Evolutionary conservation across 2,329 filamentous ascomycete species (phyloP).

Genomic region (Cryphonectria japonica): DNA sequence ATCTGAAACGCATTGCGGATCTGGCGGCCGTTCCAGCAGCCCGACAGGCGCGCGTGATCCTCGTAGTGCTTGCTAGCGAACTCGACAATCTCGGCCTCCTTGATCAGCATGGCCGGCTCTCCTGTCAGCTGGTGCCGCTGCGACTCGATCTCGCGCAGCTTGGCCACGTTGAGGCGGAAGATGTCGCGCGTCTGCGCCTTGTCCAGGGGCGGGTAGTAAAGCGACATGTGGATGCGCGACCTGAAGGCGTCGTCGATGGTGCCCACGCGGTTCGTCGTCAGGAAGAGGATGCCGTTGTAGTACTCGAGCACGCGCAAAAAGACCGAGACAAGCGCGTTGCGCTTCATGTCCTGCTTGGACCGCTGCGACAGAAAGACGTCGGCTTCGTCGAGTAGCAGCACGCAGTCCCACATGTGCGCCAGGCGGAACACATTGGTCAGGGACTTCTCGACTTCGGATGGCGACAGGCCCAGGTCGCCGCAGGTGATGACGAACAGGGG

Average conservation of each 20-base stretch:
- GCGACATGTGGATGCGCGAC: slow-evolving; percentile 37
- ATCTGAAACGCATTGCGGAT: slow-evolving; percentile 43
- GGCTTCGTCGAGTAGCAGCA: slow-evolving; percentile 45
- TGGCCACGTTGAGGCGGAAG: slow-evolving; percentile 19
- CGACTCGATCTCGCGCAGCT: slow-evolving; percentile 20
- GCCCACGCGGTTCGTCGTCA: slow-evolving; percentile 43
- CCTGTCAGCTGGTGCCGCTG: slow-evolving; percentile 21
- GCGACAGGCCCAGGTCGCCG: slow-evolving; percentile 36
- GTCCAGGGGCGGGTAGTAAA: slow-evolving; percentile 37
- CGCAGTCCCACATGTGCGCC: slow-evolving; percentile 43
- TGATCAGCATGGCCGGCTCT: slow-evolving; percentile 24
- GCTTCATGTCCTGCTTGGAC: slow-evolving; percentile 33
- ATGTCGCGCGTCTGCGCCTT: slow-evolving; percentile 26
- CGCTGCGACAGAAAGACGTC: slow-evolving; percentile 47
- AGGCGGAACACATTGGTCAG: slow-evolving; percentile 36
- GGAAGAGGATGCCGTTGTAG: slow-evolving; percentile 41
- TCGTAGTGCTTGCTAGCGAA: slow-evolving; percentile 22
- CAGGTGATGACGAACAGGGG: slow-evolving; percentile 40
- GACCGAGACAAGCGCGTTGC: slow-evolving; percentile 40
- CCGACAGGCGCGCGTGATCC: slow-evolving; percentile 9
- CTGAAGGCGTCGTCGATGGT: slow-evolving; percentile 36
- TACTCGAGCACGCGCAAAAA: slow-evolving; percentile 33
- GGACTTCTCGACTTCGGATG: slow-evolving; percentile 36
- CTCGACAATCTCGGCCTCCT: slow-evolving; percentile 16
- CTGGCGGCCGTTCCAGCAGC: slow-evolving; percentile 41